These are phyloP conservation scores for Exophiala viscosa DNA, from an alignment of 2,329 filamentous ascomycete genomes.

Conservation along the genomic window DNA sequence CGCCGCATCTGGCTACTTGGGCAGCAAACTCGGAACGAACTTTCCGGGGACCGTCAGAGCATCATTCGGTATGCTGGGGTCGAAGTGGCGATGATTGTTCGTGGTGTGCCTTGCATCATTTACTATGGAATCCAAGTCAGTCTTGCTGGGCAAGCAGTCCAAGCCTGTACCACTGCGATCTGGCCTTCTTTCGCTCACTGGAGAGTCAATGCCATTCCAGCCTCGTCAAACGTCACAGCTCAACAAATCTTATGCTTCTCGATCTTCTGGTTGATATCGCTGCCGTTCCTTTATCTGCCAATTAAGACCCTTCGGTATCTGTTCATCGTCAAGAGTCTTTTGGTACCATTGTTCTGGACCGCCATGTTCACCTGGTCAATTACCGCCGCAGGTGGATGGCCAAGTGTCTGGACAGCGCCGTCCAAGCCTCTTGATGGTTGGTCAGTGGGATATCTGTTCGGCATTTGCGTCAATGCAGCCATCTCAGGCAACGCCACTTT, in stretches of 20 bases:
- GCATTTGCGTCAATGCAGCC: slow-evolving; percentile 14
- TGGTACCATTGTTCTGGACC: slow-evolving; percentile 8
- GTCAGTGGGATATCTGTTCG: slow-evolving; percentile 7
- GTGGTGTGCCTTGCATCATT: slow-evolving; percentile 10
- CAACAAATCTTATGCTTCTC: slow-evolving; percentile 56
- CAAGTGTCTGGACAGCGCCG: slow-evolving; percentile 7
- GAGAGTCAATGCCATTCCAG: slow-evolving; percentile 50
- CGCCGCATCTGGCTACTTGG: slow-evolving; percentile 13
- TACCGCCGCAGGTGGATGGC: slow-evolving; percentile 13
- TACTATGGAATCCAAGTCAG: slow-evolving; percentile 12
- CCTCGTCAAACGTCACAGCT: slow-evolving; percentile 51
- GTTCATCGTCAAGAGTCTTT: slow-evolving; percentile 32
- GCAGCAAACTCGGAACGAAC: slow-evolving; percentile 7
- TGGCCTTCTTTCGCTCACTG: slow-evolving; percentile 47
- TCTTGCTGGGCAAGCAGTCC: slow-evolving; percentile 25
- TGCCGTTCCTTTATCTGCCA: slow-evolving; percentile 40
- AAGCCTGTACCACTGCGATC: slow-evolving; percentile 36
- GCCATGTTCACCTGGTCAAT: slow-evolving; percentile 14
- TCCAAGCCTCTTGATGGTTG: slow-evolving; percentile 5
- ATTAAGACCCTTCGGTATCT: slow-evolving; percentile 29
- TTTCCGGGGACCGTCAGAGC: slow-evolving; percentile 10
- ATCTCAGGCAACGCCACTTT: slow-evolving; percentile 32
- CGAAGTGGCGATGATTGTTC: slow-evolving; percentile 13
- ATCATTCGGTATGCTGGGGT: slow-evolving; percentile 7
- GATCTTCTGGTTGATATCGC: slow-evolving; percentile 51